Conservation (phyloP, 208 protist genomes). For the Herpetomonas tarakana region DNA sequence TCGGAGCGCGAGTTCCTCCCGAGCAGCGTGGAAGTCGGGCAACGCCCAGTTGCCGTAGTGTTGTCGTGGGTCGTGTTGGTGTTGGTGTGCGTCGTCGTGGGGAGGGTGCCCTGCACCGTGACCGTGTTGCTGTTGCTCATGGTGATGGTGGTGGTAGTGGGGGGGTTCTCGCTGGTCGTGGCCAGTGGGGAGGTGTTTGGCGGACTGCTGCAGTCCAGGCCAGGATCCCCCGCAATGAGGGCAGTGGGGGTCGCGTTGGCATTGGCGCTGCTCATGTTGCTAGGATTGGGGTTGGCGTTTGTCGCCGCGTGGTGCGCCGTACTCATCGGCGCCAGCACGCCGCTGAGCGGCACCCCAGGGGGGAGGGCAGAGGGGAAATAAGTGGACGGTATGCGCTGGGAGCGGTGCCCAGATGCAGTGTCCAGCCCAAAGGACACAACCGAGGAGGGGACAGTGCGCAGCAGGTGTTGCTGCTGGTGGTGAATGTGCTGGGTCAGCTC, state of each 20-base stretch:
- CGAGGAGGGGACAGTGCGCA: neutral
- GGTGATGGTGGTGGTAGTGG: neutral
- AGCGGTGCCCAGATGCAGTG: neutral
- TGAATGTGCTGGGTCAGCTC: conserved; percentile 2
- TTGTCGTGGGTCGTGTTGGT: neutral
- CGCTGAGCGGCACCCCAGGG: too few relatives aligned
- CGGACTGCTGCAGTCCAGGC: neutral
- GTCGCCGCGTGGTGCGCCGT: too few relatives aligned
- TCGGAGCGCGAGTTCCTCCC: neutral
- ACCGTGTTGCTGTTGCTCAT: neutral
- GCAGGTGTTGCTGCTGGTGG: conserved; percentile 2
- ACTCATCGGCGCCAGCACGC: too few relatives aligned
- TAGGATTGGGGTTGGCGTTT: too few relatives aligned
- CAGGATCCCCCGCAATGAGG: too few relatives aligned
- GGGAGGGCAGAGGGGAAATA: too few relatives aligned
- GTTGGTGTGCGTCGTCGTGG: neutral
- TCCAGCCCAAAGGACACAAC: neutral
- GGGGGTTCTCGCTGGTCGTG: neutral
- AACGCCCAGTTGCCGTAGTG: too few relatives aligned
- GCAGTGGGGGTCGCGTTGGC: too few relatives aligned
- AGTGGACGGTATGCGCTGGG: too few relatives aligned
- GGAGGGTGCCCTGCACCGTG: too few relatives aligned
- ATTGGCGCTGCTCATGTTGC: too few relatives aligned
- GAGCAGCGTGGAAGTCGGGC: neutral
- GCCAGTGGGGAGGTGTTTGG: neutral